These are phyloP conservation scores for Tolypocladium amazonense DNA, from an alignment of 2,329 filamentous ascomycete species.

Conservation along the genomic window DNA sequence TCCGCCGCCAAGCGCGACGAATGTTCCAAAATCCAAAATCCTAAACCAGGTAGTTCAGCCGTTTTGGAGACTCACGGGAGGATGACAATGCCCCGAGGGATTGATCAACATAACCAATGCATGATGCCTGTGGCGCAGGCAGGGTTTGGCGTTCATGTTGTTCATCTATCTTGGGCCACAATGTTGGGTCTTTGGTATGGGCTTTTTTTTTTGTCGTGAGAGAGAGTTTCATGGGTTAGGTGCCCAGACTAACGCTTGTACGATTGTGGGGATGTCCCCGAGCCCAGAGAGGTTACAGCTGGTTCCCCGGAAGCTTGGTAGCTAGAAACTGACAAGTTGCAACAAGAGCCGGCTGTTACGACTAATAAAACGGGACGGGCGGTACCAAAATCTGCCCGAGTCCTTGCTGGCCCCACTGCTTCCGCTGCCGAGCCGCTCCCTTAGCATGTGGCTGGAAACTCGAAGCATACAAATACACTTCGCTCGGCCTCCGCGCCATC, in stretches of 20 bases:
- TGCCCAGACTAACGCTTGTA: no score
- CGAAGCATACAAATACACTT: background rate
- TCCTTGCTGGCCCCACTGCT: background rate
- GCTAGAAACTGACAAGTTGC: background rate
- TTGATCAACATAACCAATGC: background rate
- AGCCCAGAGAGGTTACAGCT: background rate
- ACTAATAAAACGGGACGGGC: background rate
- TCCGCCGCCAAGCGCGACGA: background rate
- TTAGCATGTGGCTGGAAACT: background rate
- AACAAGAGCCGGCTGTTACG: background rate
- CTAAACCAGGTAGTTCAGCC: background rate
- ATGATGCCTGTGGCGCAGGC: background rate
- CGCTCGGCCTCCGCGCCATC: background rate
- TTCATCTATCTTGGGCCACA: background rate
- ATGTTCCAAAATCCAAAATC: no score
- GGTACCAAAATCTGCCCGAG: background rate
- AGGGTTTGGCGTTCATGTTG: background rate
- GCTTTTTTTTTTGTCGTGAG: background rate
- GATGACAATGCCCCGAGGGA: background rate
- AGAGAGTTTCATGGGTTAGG: background rate
- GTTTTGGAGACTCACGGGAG: no score
- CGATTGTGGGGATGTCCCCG: no score
- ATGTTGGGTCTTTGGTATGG: background rate
- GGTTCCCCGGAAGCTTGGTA: background rate
- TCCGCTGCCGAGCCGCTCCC: background rate